A percentile compares a stretch with the other conserved stretches of the same genome.
Conservation (phyloP, 495 filamentous ascomycete genomes). For the Penicillium atrosanguineum region DNA sequence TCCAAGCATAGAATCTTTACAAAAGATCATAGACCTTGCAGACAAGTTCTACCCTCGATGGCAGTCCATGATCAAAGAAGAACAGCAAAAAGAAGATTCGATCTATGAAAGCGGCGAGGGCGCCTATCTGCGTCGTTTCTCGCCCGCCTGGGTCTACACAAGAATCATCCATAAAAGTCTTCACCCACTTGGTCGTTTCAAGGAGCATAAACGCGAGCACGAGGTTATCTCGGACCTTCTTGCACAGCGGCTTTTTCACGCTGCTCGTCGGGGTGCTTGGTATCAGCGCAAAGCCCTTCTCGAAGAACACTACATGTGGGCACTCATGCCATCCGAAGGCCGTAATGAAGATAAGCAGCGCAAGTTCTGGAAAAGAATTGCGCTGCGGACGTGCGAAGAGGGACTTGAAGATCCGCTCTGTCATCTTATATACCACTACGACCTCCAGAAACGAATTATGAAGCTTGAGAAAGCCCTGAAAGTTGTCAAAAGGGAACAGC, state of each 20-base stretch:
- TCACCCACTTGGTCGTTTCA: slow-evolving; percentile 77
- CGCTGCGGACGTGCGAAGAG: slow-evolving; percentile 78
- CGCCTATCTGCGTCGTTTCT: slow-evolving; percentile 87
- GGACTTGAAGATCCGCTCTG: slow-evolving; percentile 85
- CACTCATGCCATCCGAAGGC: slow-evolving; percentile 49
- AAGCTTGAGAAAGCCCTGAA: slow-evolving; percentile 86
- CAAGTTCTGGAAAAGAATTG: slow-evolving; percentile 79
- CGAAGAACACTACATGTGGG: slow-evolving; percentile 92
- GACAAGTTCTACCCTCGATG: slow-evolving; percentile 78
- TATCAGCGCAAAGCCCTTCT: slow-evolving; percentile 93
- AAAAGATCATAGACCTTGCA: slow-evolving; percentile 69
- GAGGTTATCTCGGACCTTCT: slow-evolving; percentile 73
- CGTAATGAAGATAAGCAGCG: slow-evolving; percentile 62
- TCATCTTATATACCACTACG: slow-evolving; percentile 89
- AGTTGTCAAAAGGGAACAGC: slow-evolving; percentile 81
- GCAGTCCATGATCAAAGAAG: slow-evolving; percentile 68
- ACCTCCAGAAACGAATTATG: slow-evolving; percentile 85
- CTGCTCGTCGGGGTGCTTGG: slow-evolving; percentile 83
- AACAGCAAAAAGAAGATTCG: slow-evolving; percentile 74
- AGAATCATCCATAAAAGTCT: slow-evolving; percentile 87
- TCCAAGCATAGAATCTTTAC: slow-evolving; percentile 60
- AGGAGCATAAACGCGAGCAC: slow-evolving; percentile 76
- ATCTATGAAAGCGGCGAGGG: slow-evolving; percentile 85
- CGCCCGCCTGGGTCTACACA: slow-evolving; percentile 90
- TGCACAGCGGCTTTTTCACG: slow-evolving; percentile 77